Evolutionary conservation across 2,329 filamentous ascomycete genomes (phyloP).

Genomic region (Pseudogymnoascus sp.): DNA sequence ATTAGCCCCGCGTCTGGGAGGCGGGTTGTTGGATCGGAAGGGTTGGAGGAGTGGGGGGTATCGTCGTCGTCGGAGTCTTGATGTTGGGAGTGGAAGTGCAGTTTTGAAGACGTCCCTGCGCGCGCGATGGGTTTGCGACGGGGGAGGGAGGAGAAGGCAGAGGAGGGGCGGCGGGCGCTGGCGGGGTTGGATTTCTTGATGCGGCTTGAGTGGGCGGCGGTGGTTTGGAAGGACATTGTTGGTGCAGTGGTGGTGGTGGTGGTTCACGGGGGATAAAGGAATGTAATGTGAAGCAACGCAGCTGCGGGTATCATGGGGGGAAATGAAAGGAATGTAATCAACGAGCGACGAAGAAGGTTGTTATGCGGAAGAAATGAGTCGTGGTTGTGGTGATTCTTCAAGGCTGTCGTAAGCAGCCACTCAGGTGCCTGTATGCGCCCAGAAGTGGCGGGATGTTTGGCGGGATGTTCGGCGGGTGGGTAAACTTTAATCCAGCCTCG

Average conservation of each 20-base stretch:
- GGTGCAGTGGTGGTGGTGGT: neutral
- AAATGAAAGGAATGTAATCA: neutral
- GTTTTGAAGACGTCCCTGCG: neutral
- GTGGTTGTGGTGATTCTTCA: neutral
- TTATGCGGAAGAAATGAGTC: neutral
- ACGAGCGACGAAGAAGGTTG: neutral
- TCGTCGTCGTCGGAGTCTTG: conserved; percentile 1
- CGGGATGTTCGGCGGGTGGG: neutral
- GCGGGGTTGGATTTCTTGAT: conserved; percentile 24
- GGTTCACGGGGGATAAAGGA: neutral
- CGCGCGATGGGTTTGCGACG: conserved; percentile 23
- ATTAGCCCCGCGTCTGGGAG: conserved; percentile 54
- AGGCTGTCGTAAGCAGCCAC: neutral
- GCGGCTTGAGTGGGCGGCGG: conserved; percentile 25
- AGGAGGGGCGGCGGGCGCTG: conserved; percentile 21
- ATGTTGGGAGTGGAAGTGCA: conserved; percentile 11
- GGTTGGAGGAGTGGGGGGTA: neutral
- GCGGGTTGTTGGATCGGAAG: conserved; percentile 25
- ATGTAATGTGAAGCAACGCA: neutral
- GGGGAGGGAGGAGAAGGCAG: conserved; percentile 23
- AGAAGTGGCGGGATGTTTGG: neutral
- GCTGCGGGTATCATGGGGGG: neutral
- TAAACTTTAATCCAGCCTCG: neutral
- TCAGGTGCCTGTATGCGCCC: neutral
- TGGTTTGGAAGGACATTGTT: conserved; percentile 14